phyloP scores from a whole-genome alignment of 2,329 filamentous ascomycete species.

The Botrytis porri region DNA sequence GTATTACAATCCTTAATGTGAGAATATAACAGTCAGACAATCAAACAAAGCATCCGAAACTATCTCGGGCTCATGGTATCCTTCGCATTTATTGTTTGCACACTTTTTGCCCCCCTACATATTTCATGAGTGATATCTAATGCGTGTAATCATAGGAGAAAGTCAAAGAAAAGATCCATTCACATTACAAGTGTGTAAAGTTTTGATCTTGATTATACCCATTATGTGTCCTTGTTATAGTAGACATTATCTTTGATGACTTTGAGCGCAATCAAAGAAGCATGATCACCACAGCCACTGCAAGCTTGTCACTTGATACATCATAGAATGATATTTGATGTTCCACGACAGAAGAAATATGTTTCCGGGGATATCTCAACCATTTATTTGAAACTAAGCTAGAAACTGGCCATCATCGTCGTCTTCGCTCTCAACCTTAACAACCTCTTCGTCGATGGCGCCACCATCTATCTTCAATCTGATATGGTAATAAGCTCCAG shows the following conservation, averaged over 20 bases:
- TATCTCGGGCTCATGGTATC: too few relatives aligned
- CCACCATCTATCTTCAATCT: not conserved
- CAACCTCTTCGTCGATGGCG: too few relatives aligned
- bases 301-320: not conserved
- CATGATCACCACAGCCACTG: not conserved
- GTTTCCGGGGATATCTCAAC: not conserved
- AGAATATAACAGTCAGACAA: too few relatives aligned
- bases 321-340: not conserved
- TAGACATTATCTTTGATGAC: not conserved
- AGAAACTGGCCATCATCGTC: not conserved
- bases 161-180: not conserved
- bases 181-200: not conserved
- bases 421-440: not conserved
- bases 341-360: not conserved
- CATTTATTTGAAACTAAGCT: accelerated
- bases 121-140: not conserved
- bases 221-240: not conserved
- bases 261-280: not conserved
- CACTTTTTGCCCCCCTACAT: accelerated
- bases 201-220: too few relatives aligned
- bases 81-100: not conserved
- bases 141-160: accelerated
- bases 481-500: too few relatives aligned
- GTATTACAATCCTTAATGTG: not conserved
- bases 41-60: too few relatives aligned